Evolutionary conservation across 805 yeast species (phyloP).

Genomic region (Phaffomyces opuntiae): DNA sequence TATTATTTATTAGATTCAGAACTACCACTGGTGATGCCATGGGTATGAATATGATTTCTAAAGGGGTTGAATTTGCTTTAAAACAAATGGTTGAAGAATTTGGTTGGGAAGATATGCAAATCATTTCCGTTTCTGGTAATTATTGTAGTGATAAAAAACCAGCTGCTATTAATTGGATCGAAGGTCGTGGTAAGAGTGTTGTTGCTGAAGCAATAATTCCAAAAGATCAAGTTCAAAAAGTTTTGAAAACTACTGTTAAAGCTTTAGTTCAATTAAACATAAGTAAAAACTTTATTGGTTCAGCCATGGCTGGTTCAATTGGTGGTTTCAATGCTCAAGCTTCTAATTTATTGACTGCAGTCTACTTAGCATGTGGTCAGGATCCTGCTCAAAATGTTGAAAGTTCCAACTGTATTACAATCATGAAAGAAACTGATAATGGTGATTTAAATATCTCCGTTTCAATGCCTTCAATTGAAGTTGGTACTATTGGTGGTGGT

Average conservation of each 20-base stretch:
- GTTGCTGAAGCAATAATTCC: conserved; percentile 96
- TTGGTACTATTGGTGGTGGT: conserved; percentile 99
- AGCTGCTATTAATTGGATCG: conserved; percentile 98
- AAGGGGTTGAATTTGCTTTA: conserved; percentile 89
- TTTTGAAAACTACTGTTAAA: conserved; percentile 86
- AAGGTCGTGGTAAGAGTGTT: conserved; percentile 97
- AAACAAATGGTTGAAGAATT: conserved; percentile 78
- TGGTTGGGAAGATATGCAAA: conserved; percentile 92
- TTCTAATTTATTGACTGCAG: conserved; percentile 92
- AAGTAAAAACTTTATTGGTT: conserved; percentile 86
- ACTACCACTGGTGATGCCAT: conserved; percentile 99
- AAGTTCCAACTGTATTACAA: conserved; percentile 93
- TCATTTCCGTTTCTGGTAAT: conserved; percentile 92
- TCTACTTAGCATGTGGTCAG: conserved; percentile 92
- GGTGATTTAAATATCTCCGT: conserved; percentile 90
- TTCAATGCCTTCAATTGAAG: conserved; percentile 99
- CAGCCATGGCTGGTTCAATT: conserved; percentile 96
- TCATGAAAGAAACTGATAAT: conserved; percentile 69
- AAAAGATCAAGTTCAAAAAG: conserved; percentile 67
- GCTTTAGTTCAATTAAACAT: conserved; percentile 87
- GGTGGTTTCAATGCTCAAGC: conserved; percentile 99
- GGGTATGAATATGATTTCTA: conserved; percentile 99
- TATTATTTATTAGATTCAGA: conserved; percentile 83
- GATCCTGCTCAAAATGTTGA: conserved; percentile 99
- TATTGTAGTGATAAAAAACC: conserved; percentile 97